Percentiles rank a stretch among this genome's conserved stretches.
phyloP scores from a whole-genome alignment of 768 basidiomycete genomes.

The Termitomyces sp. region DNA sequence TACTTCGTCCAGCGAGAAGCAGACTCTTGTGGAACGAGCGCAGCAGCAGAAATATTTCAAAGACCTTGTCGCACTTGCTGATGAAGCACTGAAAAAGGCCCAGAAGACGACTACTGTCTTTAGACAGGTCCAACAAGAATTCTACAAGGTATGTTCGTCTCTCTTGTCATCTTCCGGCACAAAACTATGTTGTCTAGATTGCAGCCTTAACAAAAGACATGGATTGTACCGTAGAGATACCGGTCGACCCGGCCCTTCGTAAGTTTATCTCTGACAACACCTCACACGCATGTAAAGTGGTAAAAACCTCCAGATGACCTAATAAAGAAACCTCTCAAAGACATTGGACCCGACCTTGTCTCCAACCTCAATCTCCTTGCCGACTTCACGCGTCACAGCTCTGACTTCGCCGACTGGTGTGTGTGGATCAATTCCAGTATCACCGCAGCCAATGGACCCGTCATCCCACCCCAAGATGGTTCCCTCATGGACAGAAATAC shows the following conservation, averaged over 20 bases:
- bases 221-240: conserved; percentile 24
- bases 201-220: conserved; percentile 33
- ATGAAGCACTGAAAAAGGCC: conserved; percentile 22
- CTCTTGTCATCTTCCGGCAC: neutral
- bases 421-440: conserved; percentile 18
- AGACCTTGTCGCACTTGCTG: conserved; percentile 20
- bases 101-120: conserved; percentile 21
- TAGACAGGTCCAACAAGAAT: conserved; percentile 28
- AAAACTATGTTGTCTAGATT: conserved; percentile 21
- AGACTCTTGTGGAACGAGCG: neutral
- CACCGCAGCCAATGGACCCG: conserved; percentile 3
- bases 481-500: neutral
- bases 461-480: conserved; percentile 4
- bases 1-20: neutral
- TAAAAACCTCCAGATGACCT: conserved; percentile 18
- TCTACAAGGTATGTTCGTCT: conserved; percentile 27
- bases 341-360: conserved; percentile 31
- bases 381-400: conserved; percentile 23
- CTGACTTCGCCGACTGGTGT: conserved; percentile 28
- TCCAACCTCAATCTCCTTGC: conserved; percentile 30
- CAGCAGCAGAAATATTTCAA: conserved; percentile 10
- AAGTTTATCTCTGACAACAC: neutral
- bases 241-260: conserved; percentile 31
- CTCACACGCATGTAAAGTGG: neutral
- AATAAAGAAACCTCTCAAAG: conserved; percentile 28